phyloP scores from a whole-genome alignment of 1,139 yeast species.

The Suhomyces ambrosiae region DNA sequence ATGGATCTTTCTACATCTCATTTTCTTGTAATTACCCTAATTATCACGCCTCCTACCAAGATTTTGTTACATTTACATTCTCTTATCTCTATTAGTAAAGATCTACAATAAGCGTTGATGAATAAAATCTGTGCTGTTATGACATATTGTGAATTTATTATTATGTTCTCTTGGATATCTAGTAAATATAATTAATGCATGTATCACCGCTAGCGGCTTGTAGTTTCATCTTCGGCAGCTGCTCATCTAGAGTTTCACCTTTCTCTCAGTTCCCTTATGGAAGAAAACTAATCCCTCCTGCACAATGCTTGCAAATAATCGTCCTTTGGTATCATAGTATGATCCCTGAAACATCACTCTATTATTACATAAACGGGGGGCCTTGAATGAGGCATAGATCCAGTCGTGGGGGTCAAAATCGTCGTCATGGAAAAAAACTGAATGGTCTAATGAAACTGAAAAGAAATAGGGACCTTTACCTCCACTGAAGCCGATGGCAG shows the following conservation, averaged over 20 bases:
- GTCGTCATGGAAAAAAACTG: constrained; percentile 46
- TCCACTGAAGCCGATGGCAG: constrained; percentile 17
- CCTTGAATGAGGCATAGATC: constrained; percentile 37
- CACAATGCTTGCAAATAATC: constrained; percentile 41
- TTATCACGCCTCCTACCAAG: too few relatives aligned
- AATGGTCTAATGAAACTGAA: constrained; percentile 46
- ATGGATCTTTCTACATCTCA: too few relatives aligned
- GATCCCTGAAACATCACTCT: constrained; percentile 41
- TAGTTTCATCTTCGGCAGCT: too few relatives aligned
- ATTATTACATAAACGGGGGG: constrained; percentile 42
- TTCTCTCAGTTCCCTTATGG: constrained; percentile 29
- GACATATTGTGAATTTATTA: too few relatives aligned
- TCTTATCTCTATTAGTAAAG: too few relatives aligned
- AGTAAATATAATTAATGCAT: too few relatives aligned
- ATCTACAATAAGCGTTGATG: too few relatives aligned
- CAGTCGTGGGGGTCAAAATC: constrained; percentile 45
- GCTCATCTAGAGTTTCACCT: constrained; percentile 38
- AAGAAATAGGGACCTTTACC: constrained; percentile 33
- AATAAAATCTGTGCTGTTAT: too few relatives aligned
- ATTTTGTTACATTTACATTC: too few relatives aligned
- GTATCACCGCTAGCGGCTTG: neutral
- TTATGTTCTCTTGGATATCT: too few relatives aligned
- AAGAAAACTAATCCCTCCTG: constrained; percentile 48
- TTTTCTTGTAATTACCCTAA: too few relatives aligned
- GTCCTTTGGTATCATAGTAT: constrained; percentile 37